phyloP scores from a whole-genome alignment of 2,329 filamentous ascomycete genomes.

The Trichophyton rubrum region DNA sequence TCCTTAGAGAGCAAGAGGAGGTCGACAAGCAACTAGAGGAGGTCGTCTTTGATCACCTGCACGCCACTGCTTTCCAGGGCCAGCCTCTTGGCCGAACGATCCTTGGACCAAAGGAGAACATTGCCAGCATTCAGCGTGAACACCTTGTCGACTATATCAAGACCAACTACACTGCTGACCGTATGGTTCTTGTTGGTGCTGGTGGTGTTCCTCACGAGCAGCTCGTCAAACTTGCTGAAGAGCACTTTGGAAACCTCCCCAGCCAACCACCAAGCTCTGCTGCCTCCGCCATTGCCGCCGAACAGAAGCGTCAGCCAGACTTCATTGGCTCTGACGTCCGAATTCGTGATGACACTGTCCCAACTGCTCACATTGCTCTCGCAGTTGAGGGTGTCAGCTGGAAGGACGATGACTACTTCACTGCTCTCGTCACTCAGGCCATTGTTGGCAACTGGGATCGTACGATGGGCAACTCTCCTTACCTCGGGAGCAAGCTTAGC shows the following conservation, averaged over 20 bases:
- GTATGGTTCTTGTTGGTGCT: conserved; percentile 95
- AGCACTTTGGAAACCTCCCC: conserved; percentile 78
- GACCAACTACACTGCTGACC: conserved; percentile 98
- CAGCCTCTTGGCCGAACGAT: conserved; percentile 97
- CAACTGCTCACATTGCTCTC: conserved; percentile 93
- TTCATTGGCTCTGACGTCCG: conserved; percentile 95
- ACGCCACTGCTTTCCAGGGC: conserved; percentile 93
- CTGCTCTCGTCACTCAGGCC: conserved; percentile 89
- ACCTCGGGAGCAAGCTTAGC: conserved; percentile 97
- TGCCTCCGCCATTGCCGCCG: conserved; percentile 57
- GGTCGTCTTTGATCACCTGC: conserved; percentile 97
- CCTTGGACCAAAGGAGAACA: conserved; percentile 95
- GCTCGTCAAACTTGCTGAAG: conserved; percentile 90
- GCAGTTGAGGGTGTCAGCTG: conserved; percentile 99
- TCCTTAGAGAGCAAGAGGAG: conserved; percentile 96
- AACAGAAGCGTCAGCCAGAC: conserved; percentile 74
- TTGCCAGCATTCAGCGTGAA: conserved; percentile 82
- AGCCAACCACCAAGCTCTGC: conserved; percentile 60
- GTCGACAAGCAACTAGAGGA: conserved; percentile 99
- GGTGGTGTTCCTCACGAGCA: conserved; percentile 88
- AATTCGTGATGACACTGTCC: conserved; percentile 90
- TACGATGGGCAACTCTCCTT: conserved; percentile 91
- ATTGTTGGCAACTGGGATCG: conserved; percentile 99
- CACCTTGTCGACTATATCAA: conserved; percentile 96
- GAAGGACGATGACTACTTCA: conserved; percentile 99